A percentile compares a stretch with the other conserved stretches of the same genome.
These are phyloP conservation scores for Phytopythium kandeliae DNA, from an alignment of 352 stramenopile species.

Conservation along the genomic window DNA sequence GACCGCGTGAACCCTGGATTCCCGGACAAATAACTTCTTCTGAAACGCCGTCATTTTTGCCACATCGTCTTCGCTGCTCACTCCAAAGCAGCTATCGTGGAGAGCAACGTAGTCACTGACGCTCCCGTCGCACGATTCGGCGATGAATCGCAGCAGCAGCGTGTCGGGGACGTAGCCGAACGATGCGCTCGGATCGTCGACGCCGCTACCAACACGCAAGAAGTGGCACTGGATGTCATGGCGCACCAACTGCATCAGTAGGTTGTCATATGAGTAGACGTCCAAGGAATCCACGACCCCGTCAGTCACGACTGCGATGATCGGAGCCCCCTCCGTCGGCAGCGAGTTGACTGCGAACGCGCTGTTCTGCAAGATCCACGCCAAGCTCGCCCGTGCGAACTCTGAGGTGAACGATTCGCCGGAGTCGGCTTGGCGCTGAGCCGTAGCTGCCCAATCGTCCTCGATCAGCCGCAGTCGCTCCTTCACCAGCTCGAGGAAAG, in stretches of 20 bases:
- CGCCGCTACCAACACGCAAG: slow-evolving; percentile 49
- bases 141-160: slow-evolving; percentile 72
- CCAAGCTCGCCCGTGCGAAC: slow-evolving; percentile 38
- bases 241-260: slow-evolving; percentile 86
- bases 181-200: slow-evolving; percentile 54
- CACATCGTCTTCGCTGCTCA: slow-evolving; percentile 18
- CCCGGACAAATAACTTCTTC: slow-evolving; percentile 49
- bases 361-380: slow-evolving; percentile 79
- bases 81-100: slow-evolving; percentile 43
- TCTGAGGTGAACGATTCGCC: not conserved
- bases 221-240: slow-evolving; percentile 87
- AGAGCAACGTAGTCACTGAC: slow-evolving; percentile 64
- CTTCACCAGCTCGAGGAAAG: slow-evolving; percentile 63
- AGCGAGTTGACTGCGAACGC: slow-evolving; percentile 86
- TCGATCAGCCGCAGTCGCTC: slow-evolving; percentile 77
- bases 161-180: slow-evolving; percentile 86
- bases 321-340: slow-evolving; percentile 58
- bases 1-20: slow-evolving; percentile 65
- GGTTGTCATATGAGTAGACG: slow-evolving; percentile 76
- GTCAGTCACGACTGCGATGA: slow-evolving; percentile 83
- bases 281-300: slow-evolving; percentile 79
- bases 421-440: slow-evolving; percentile 21
- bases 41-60: slow-evolving; percentile 64
- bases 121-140: slow-evolving; percentile 56
- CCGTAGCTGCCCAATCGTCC: slow-evolving; percentile 63